Evolutionary conservation across 2,329 filamentous ascomycete species (phyloP).

Genomic region (Penicillium sp.): DNA sequence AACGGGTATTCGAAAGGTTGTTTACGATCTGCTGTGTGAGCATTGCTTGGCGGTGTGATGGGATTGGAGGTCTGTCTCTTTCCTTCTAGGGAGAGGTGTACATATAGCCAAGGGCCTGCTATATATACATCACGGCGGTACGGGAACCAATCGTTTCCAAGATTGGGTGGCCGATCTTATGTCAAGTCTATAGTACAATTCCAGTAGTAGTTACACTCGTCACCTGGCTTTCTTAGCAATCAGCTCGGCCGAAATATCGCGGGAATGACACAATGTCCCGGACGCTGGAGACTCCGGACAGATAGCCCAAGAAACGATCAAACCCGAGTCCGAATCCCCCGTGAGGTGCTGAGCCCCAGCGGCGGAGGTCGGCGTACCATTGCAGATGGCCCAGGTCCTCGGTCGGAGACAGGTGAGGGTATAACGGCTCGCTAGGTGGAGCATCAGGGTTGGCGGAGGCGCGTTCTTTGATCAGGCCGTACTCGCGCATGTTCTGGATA

Average conservation of each 20-base stretch:
- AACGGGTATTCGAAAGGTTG: neutral
- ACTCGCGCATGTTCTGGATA: conserved; percentile 64
- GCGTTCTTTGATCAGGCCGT: conserved; percentile 53
- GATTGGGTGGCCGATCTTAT: neutral
- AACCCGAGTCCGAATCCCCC: conserved; percentile 89
- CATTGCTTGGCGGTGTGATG: neutral
- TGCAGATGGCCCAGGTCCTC: conserved; percentile 54
- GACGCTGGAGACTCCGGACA: conserved; percentile 75
- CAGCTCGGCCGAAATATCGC: conserved; percentile 57
- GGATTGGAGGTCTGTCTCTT: neutral
- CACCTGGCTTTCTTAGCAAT: conserved; percentile 36
- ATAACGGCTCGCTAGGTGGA: conserved; percentile 18
- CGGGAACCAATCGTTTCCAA: neutral
- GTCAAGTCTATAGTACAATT: conserved; percentile 17
- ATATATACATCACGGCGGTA: neutral
- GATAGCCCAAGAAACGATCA: conserved; percentile 77
- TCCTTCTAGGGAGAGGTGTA: neutral
- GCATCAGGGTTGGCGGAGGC: conserved; percentile 19
- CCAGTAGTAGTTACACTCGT: conserved; percentile 11
- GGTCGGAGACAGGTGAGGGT: conserved; percentile 36
- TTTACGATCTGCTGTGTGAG: neutral
- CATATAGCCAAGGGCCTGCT: neutral
- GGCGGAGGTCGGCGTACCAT: conserved; percentile 85
- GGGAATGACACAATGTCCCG: conserved; percentile 84
- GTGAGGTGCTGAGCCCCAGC: conserved; percentile 87